Base-by-base conservation (phyloP, 1,284 basidiomycete species). In the Ustilago tritici region DNA sequence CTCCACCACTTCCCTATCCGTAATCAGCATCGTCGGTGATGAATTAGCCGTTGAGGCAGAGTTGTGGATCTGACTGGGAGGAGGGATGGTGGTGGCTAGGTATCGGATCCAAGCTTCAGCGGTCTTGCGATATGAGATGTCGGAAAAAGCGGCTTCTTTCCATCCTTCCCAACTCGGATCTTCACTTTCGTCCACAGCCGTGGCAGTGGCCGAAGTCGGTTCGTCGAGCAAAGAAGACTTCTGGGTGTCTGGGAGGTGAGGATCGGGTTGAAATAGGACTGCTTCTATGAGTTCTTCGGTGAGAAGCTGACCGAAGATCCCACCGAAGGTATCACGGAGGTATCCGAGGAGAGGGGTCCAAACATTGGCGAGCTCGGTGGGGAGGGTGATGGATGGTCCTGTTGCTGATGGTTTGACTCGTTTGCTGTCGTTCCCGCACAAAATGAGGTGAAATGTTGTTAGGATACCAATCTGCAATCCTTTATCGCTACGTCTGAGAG, bases 321-420 rank as follows among this genome's bases (percentile, higher is more conserved):
- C 52, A 1, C 71, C 70, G 5, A 59, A 71, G 12, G 61, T 68
- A 14, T 71, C 69, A 19, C 72, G 56, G 23, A 78, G 35, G 17
- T 78, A 66, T 1, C 61, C 68, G 1, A 78, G 50, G 38, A 78
- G 14, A 8, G 76, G 72, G 5, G 49, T 31, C 76, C 76, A 78
- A 7, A 67, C 1, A 8, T 47, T 68, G 3, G 56, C 68, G 8
- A 75, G 28, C 32, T 78, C 62, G 2, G 32, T 28, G 2, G 69
- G 63, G n/a, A 78, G 43, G 35, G 52, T 61, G 12, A 70, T 49
- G 0, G 12, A 54, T 0, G 67, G 52, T 17, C 35, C 67, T 11
- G 3, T 36, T 1, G 64, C 66, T 3, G 53, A 32, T 3, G 36
- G 55, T 12, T 35, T 17, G 0, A 67, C 69, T 7, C 78, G 62